Conservation (phyloP, 441 rosid species). For the Euphorbia celastroides region DNA sequence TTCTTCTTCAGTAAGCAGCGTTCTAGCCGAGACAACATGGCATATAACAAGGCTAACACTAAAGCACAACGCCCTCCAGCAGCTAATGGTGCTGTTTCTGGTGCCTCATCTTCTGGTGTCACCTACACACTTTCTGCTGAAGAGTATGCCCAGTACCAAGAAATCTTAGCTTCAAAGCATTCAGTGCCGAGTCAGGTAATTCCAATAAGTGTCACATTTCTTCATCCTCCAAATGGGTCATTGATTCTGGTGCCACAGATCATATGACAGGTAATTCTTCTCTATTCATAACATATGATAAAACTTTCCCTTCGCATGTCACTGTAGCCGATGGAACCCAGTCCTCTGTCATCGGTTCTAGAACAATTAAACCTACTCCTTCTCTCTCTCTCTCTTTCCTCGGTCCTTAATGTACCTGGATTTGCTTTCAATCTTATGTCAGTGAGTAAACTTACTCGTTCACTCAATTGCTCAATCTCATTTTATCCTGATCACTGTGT, state of each 20-base stretch:
- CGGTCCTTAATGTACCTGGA: not conserved
- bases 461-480: not conserved
- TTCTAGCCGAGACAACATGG: too few relatives aligned
- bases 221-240: not conserved
- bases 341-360: not conserved
- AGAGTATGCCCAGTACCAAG: not conserved
- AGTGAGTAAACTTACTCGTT: not conserved
- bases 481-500: not conserved
- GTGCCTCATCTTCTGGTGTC: not conserved
- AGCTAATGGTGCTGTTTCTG: not conserved
- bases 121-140: not conserved
- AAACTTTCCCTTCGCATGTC: not conserved
- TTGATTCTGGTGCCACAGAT: not conserved
- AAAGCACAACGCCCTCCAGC: not conserved
- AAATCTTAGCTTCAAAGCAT: not conserved
- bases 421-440: not conserved
- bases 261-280: not conserved
- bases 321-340: not conserved
- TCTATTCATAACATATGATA: not conserved
- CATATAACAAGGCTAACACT: not conserved
- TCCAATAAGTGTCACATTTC: not conserved
- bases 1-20: too few relatives aligned
- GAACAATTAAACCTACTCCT: not conserved
- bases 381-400: not conserved
- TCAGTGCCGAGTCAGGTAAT: not conserved